Conservation (phyloP, 2,329 filamentous ascomycete genomes). For the Biscogniauxia marginata region DNA sequence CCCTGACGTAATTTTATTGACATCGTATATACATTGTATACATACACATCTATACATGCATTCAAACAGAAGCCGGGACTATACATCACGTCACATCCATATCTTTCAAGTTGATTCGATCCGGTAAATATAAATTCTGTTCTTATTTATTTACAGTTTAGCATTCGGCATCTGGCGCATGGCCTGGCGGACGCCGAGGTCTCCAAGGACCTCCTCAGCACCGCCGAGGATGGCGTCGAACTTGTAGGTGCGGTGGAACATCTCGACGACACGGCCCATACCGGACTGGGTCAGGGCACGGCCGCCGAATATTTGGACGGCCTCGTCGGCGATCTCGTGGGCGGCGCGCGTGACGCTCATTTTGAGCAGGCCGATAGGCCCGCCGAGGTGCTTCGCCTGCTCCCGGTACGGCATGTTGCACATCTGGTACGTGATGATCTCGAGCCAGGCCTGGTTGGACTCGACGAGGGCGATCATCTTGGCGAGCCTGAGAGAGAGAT, state of each 20-base stretch:
- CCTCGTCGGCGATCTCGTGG: constrained; percentile 80
- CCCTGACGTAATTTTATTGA: too few relatives aligned
- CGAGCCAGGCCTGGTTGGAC: constrained; percentile 82
- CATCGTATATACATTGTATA: too few relatives aligned
- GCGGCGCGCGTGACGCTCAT: constrained; percentile 73
- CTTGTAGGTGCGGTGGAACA: constrained; percentile 83
- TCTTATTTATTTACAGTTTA: constrained; percentile 57
- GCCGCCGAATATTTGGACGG: constrained; percentile 84
- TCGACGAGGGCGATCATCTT: constrained; percentile 84
- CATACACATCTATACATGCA: too few relatives aligned
- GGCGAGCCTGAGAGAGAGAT: constrained; percentile 55
- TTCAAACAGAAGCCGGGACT: too few relatives aligned
- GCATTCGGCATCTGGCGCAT: constrained; percentile 83
- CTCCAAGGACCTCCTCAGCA: constrained; percentile 78
- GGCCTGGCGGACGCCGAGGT: constrained; percentile 80
- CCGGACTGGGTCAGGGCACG: constrained; percentile 76
- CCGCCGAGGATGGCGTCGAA: constrained; percentile 77
- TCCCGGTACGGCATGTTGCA: constrained; percentile 77
- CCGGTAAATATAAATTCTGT: too few relatives aligned
- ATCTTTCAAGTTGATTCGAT: too few relatives aligned
- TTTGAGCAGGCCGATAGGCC: constrained; percentile 81
- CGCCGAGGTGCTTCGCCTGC: constrained; percentile 72
- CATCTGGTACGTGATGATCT: constrained; percentile 86
- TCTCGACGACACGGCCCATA: constrained; percentile 80
- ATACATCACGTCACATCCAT: background rate